Base-by-base conservation (phyloP, 2,329 filamentous ascomycete species). In the Westerdykella aurantiaca region DNA sequence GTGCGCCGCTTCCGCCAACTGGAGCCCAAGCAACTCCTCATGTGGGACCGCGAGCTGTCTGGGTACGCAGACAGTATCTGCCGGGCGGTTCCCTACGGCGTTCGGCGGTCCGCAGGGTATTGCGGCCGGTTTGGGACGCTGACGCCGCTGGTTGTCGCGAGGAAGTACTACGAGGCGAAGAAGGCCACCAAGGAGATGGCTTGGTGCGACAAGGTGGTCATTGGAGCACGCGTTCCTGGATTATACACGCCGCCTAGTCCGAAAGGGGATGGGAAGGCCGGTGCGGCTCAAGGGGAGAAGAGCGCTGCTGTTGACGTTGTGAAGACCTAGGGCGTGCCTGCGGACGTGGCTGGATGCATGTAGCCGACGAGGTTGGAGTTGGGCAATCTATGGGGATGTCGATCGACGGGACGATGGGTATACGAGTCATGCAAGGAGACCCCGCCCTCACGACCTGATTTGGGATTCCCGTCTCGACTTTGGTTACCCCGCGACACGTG, bases 71-170 rank as follows among this genome's bases (percentile, higher is more conserved):
- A 67, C 39, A 48, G 42, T 9, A 66, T 65, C 17, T 65, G 62
- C 31, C 53, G 57, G 11, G 55, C 58, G 44, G 53, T 67, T 13
- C 63, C 63, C 7, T 67, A 56, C 41, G 57, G 60, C 14, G 59
- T 53, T 41, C 51, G 58, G 1, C 53, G 55, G 6, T 42, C 48
- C 33, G 56, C 58, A 1, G 63, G 63, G 9, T 66, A 61, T 37
- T 55, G 57, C 4, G 62, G 57, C 0, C 60, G 58, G 7, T 66
- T 67, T 39, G 57, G 60, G 4, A 59, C 58, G 2, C 31, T 67
- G 45, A 64, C 61, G 10, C 63, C 63, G n/a, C 49, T 67, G 3
- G 53, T 64, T 29, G 58, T 61, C 2, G 63, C 61, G n/a, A 49
- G 56, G n/a, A 64, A 61, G 45, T 67, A 63, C 22, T 66, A 57